Percentiles rank a stretch among this genome's conserved stretches.
phyloP scores from a whole-genome alignment of 2,329 filamentous ascomycete species.

The Arthroderma uncinatum region DNA sequence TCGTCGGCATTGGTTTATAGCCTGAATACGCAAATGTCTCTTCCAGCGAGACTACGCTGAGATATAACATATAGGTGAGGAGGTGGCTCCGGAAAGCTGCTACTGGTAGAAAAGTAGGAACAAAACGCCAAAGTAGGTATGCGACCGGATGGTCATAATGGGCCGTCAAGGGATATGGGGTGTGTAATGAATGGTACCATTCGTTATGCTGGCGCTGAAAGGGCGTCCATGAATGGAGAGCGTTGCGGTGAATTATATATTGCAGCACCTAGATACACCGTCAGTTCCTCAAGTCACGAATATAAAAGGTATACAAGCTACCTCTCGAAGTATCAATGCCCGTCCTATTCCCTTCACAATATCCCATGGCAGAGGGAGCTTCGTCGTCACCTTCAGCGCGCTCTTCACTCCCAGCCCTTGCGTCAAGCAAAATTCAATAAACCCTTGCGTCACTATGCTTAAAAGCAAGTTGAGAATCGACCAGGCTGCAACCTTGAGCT shows the following conservation, averaged over 20 bases:
- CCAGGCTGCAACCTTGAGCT: slow-evolving; percentile 43
- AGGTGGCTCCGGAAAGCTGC: slow-evolving; percentile 49
- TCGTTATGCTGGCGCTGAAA: slow-evolving; percentile 43
- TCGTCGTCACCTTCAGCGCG: slow-evolving; percentile 47
- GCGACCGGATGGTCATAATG: slow-evolving; percentile 50
- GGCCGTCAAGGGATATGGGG: slow-evolving; percentile 47
- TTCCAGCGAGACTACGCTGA: slow-evolving; percentile 46
- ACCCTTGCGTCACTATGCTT: slow-evolving; percentile 43
- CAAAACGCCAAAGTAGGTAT: slow-evolving; percentile 44
- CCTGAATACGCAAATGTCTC: slow-evolving; percentile 51
- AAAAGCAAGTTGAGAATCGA: slow-evolving; percentile 46
- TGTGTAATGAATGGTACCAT: slow-evolving; percentile 47
- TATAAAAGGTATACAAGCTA: slow-evolving; percentile 23
- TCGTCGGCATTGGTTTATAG: slow-evolving; percentile 47
- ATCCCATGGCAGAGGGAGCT: slow-evolving; percentile 51
- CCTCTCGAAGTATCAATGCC: slow-evolving; percentile 48
- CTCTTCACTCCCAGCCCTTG: slow-evolving; percentile 43
- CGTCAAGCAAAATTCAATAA: slow-evolving; percentile 45
- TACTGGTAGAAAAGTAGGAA: slow-evolving; percentile 48
- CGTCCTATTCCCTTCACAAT: slow-evolving; percentile 45
- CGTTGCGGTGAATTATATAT: slow-evolving; percentile 62
- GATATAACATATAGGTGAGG: slow-evolving; percentile 47
- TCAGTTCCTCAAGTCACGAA: slow-evolving; percentile 3
- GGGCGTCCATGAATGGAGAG: slow-evolving; percentile 53
- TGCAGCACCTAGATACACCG: slow-evolving; percentile 42